phyloP scores from a whole-genome alignment of 768 basidiomycete genomes.

The Ramaria sp. region DNA sequence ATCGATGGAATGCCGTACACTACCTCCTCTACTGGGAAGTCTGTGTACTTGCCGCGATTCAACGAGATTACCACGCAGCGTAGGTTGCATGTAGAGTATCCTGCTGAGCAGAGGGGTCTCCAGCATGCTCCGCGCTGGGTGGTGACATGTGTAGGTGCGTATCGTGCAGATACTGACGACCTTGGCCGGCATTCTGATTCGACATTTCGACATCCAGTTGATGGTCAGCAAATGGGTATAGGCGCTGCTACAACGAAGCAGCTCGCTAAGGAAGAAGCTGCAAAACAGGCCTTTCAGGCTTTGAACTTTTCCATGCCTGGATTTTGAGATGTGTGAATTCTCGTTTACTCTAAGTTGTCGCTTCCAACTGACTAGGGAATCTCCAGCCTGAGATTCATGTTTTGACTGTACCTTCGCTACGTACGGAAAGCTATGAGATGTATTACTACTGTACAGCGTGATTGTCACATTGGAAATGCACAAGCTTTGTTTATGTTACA shows the following conservation, averaged over 20 bases:
- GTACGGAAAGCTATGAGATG: too few species aligned
- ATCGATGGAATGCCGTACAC: not conserved
- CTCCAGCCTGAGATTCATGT: too few species aligned
- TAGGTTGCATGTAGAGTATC: slow-evolving; percentile 50
- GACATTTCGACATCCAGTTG: slow-evolving; percentile 32
- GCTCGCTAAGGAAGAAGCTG: slow-evolving; percentile 69
- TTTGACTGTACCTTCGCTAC: too few species aligned
- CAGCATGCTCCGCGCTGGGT: slow-evolving; percentile 60
- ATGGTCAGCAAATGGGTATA: slow-evolving; percentile 56
- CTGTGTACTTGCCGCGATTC: slow-evolving; percentile 54
- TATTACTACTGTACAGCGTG: too few species aligned
- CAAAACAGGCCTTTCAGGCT: slow-evolving; percentile 55
- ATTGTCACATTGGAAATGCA: too few species aligned
- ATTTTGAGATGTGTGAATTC: not conserved
- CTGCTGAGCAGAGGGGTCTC: slow-evolving; percentile 50
- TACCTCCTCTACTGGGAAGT: not conserved
- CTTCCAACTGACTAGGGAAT: too few species aligned
- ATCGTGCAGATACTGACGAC: not conserved
- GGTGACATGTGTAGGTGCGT: slow-evolving; percentile 52
- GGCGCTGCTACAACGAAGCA: slow-evolving; percentile 65
- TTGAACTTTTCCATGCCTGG: slow-evolving; percentile 35
- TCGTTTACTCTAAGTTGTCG: too few species aligned
- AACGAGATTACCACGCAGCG: slow-evolving; percentile 66
- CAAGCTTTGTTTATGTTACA: too few species aligned
- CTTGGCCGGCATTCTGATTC: not conserved